Evolutionary conservation across 306 rosid species (phyloP), one percentile per base, ranked within the genome.

Genomic region (Dryas drummondii): DNA sequence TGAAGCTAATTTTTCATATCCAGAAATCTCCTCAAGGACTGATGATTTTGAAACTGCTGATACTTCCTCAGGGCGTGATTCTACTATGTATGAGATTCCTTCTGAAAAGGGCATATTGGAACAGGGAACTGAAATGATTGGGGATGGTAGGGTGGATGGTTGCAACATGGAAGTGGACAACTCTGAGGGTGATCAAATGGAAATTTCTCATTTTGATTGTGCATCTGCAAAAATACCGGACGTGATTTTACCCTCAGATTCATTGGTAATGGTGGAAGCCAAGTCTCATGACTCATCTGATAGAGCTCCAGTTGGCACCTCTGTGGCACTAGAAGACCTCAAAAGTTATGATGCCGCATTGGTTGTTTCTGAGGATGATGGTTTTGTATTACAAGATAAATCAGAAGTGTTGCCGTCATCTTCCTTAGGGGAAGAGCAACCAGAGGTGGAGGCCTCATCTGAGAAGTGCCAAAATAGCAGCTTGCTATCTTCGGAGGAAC

Each of bases 81-180:
- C 50, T 55, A 32, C 42, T 50, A 47, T 55, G 48, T 58, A 59
- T 68, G 74, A 45, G 46, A 48, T 62, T 53, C 70, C 79, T 37
- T 65, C 65, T 44, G 48, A 61, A 76, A 68, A 73, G 84, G 72
- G 63, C 56, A 22, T 32, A 66, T 49, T 15, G 81, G 51, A 82
- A 51, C 73, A 27, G 51, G 66, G 58, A 67, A 68, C 41, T 57
- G 57, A 68, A 78, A 41, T 48, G 61, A 16, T 64, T 67, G 58
- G 22, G 72, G 75, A 11, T 44, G 76, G 68, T 8, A 40, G 22
- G 41, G 73, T n/a, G 63, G 83, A 59, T n/a, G 68, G 27, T 70
- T 66, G 80, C 67, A 59, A 52, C 40, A 80, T 61, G 89, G 81
- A 82, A 47, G 55, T 68, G 52, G 82, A 68, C 74, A 70, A 66